These are phyloP conservation scores for Mucor sp. DNA, from an alignment of 371 early-diverging fungal species.

Conservation along the genomic window DNA sequence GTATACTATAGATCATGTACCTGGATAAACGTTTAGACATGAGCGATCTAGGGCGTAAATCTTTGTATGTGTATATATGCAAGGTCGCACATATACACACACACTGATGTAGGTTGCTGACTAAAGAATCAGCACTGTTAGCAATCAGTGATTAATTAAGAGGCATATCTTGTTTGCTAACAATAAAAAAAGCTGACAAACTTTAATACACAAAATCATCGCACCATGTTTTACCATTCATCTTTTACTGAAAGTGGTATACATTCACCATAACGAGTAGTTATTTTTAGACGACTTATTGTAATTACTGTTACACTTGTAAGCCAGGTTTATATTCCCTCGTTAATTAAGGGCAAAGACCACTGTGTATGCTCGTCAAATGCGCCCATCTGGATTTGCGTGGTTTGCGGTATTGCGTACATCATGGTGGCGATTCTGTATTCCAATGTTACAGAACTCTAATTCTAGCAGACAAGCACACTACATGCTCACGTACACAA, in stretches of 20 bases:
- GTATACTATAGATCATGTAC: background rate
- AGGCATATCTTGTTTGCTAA: background rate
- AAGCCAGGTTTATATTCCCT: background rate
- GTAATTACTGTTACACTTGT: background rate
- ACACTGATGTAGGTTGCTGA: background rate
- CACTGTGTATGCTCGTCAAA: background rate
- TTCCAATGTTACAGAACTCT: background rate
- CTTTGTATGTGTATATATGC: background rate
- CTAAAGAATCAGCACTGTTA: background rate
- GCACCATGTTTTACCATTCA: background rate
- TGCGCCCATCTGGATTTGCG: background rate
- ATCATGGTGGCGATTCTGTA: background rate
- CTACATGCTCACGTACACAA: background rate
- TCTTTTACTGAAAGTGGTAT: background rate
- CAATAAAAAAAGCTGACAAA: constrained; percentile 11
- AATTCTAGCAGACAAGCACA: background rate
- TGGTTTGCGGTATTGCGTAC: background rate
- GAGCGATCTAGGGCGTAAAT: background rate
- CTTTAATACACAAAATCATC: constrained; percentile 4
- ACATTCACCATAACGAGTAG: background rate
- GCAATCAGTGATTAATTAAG: constrained; percentile 4
- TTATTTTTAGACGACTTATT: background rate
- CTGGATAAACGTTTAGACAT: background rate
- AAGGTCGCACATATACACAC: background rate
- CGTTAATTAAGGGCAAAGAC: background rate